These are phyloP conservation scores for Cutaneotrichosporon sp. DNA, from an alignment of 1,284 basidiomycete genomes.

Conservation along the genomic window DNA sequence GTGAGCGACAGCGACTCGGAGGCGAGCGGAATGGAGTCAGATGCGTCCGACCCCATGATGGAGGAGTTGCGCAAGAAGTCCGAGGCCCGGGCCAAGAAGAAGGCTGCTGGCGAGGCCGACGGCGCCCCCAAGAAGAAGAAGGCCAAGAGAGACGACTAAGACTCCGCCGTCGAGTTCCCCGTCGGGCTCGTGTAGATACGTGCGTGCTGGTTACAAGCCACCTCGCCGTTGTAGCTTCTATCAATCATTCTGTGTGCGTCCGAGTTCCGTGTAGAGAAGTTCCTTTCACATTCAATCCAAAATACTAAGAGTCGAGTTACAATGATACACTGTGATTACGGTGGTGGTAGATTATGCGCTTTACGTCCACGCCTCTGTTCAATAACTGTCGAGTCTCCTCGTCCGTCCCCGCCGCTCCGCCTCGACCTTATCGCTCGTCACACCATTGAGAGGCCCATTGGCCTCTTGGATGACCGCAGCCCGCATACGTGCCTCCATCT, in stretches of 20 bases:
- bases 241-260: background rate
- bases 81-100: constrained; percentile 61
- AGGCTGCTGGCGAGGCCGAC: constrained; percentile 31
- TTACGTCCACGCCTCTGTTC: background rate
- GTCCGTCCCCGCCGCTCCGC: constrained; percentile 9
- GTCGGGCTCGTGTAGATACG: constrained; percentile 3
- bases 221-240: constrained; percentile 11
- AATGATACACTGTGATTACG: background rate
- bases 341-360: background rate
- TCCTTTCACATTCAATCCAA: background rate
- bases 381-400: background rate
- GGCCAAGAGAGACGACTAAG: constrained; percentile 37
- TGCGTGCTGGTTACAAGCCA: background rate
- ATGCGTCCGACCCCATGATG: constrained; percentile 61
- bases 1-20: constrained; percentile 74
- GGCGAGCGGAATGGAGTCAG: constrained; percentile 55
- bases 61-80: constrained; percentile 61
- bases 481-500: constrained; percentile 35
- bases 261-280: background rate
- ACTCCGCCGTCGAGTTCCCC: background rate
- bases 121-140: constrained; percentile 42
- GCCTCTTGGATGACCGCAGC: background rate
- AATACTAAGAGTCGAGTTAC: too few species aligned
- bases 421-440: constrained; percentile 8
- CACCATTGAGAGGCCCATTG: background rate